Percentiles rank a stretch among this genome's conserved stretches.
These are phyloP conservation scores for Asclepias syriaca DNA, from an alignment of 257 asterid genomes.

Conservation along the genomic window DNA sequence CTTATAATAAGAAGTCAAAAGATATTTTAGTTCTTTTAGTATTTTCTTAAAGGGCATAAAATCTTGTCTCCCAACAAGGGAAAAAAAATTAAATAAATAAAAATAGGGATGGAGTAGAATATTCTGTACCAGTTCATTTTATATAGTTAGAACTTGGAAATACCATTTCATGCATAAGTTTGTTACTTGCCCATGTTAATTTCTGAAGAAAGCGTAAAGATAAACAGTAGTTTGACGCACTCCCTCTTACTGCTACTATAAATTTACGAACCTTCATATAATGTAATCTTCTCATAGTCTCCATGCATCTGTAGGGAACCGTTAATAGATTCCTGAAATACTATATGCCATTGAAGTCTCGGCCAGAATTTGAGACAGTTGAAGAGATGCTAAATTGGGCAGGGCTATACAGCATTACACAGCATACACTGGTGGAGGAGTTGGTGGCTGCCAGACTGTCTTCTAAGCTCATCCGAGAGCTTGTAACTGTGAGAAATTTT, in stretches of 20 bases:
- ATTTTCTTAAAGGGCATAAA: too few relatives aligned
- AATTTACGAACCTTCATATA: neutral
- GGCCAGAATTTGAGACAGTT: conserved; percentile 74
- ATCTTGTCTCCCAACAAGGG: too few relatives aligned
- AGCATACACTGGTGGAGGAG: conserved; percentile 48
- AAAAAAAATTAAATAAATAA: too few relatives aligned
- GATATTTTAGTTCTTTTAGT: too few relatives aligned
- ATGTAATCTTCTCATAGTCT: neutral
- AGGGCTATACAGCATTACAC: conserved; percentile 68
- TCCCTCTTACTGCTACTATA: neutral
- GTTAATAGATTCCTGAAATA: conserved; percentile 43
- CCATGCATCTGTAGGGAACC: neutral
- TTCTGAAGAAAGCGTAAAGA: neutral
- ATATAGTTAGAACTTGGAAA: neutral
- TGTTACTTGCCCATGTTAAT: neutral
- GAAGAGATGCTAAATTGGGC: conserved; percentile 97
- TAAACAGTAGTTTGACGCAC: neutral
- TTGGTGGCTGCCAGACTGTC: conserved; percentile 53
- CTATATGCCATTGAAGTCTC: conserved; percentile 56
- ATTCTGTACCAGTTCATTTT: neutral
- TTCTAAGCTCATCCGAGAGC: conserved; percentile 66
- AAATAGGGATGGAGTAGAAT: neutral
- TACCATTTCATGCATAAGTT: neutral
- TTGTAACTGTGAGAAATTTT: conserved; percentile 61
- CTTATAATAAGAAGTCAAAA: too few relatives aligned